Conservation (phyloP, 1,284 basidiomycete genomes). For the Cystobasidium sp. region DNA sequence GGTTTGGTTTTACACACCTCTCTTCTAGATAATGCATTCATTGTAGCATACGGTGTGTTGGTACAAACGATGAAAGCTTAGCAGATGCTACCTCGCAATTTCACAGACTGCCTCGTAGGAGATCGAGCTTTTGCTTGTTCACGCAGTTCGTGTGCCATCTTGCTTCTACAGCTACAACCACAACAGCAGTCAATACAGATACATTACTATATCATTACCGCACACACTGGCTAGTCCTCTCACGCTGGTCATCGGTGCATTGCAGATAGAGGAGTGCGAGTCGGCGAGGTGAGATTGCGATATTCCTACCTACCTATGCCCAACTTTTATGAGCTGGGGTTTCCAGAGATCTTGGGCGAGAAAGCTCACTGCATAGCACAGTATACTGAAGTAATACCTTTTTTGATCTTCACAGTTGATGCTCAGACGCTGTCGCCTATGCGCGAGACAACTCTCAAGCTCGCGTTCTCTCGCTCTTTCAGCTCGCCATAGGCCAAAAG, state of each 20-base stretch:
- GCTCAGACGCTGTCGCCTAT: slow-evolving; percentile 44
- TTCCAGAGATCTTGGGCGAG: background rate
- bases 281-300: too few relatives aligned
- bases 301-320: too few relatives aligned
- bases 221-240: too few relatives aligned
- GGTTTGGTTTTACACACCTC: too few relatives aligned
- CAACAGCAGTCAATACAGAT: background rate
- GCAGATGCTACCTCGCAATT: background rate
- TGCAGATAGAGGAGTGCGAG: too few relatives aligned
- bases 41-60: background rate
- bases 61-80: background rate
- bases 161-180: too few relatives aligned
- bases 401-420: slow-evolving; percentile 25
- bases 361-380: background rate
- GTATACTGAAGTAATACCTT: background rate
- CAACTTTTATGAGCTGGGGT: too few relatives aligned
- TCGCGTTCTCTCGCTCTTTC: slow-evolving; percentile 20
- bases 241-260: too few relatives aligned
- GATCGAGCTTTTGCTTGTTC: background rate
- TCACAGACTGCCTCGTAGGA: background rate
- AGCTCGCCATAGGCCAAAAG: slow-evolving; percentile 20
- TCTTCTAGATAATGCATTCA: slow-evolving; percentile 33
- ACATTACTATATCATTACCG: too few relatives aligned
- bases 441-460: slow-evolving; percentile 28
- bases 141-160: too few relatives aligned